A percentile compares a stretch with the other conserved stretches of the same genome.
phyloP scores from a whole-genome alignment of 257 asterid species.

The Salvia splendens region DNA sequence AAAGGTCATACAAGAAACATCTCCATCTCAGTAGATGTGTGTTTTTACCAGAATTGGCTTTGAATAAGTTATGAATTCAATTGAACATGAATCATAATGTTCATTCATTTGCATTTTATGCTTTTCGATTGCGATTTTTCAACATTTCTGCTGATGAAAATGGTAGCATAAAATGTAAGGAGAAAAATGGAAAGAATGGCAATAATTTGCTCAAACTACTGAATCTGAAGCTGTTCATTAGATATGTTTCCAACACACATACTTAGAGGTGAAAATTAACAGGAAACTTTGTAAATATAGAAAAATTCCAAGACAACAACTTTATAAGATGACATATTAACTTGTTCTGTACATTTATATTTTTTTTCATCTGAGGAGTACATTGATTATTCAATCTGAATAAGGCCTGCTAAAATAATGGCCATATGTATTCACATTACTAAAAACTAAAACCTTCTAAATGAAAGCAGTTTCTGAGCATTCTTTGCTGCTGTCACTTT shows the following conservation, averaged over 20 bases:
- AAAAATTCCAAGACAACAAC: no score
- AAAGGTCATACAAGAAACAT: conserved; percentile 44
- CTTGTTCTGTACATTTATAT: conserved; percentile 1
- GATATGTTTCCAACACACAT: conserved; percentile 44
- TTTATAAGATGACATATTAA: background rate
- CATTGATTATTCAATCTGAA: conserved; percentile 18
- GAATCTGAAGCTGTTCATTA: conserved; percentile 88
- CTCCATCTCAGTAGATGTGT: conserved; percentile 26
- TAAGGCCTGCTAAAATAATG: conserved; percentile 51
- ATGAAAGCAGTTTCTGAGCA: conserved; percentile 49
- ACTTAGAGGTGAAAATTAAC: conserved; percentile 3
- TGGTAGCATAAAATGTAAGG: background rate
- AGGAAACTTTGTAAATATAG: no score
- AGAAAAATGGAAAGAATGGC: background rate
- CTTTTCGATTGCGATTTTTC: no score
- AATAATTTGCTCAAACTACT: background rate
- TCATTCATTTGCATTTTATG: no score
- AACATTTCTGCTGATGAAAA: background rate
- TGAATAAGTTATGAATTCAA: no score
- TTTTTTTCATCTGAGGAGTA: background rate
- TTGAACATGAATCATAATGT: no score
- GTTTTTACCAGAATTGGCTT: background rate
- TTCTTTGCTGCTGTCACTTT: conserved; percentile 64
- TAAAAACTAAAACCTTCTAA: conserved; percentile 38
- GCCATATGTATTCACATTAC: conserved; percentile 34